phyloP scores from a whole-genome alignment of 495 filamentous ascomycete species.

The Aspergillus incahuasiensis region DNA sequence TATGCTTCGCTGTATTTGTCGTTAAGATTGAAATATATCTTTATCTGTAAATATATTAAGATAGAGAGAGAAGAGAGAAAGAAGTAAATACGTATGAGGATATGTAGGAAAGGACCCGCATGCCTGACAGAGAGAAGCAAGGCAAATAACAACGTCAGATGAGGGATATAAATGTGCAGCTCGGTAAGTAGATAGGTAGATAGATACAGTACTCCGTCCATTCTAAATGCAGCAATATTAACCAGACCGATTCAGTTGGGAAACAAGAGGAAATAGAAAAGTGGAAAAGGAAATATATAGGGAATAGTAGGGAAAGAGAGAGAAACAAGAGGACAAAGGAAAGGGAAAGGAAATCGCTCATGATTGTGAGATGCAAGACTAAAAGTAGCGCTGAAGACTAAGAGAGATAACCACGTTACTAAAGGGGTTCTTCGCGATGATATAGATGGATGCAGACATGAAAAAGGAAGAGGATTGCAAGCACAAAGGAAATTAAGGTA shows the following conservation, averaged over 20 bases:
- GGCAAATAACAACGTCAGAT: slow-evolving; percentile 15
- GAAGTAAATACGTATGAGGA: not conserved
- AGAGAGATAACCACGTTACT: slow-evolving; percentile 12
- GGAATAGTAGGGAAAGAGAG: not conserved
- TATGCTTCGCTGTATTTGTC: not conserved
- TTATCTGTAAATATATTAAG: not conserved
- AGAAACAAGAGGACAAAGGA: not conserved
- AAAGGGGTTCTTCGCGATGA: slow-evolving; percentile 11
- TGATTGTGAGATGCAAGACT: slow-evolving; percentile 38
- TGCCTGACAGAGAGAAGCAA: slow-evolving; percentile 4
- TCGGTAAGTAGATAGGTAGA: not conserved
- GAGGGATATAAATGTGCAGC: slow-evolving; percentile 25
- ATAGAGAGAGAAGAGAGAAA: not conserved
- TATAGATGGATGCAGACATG: slow-evolving; percentile 17
- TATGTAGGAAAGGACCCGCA: not conserved
- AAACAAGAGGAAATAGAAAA: not conserved
- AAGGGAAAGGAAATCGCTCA: slow-evolving; percentile 30
- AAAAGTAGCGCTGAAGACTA: slow-evolving; percentile 17
- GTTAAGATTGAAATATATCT: not conserved
- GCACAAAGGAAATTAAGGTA: not conserved
- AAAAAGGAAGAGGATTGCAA: slow-evolving; percentile 14
- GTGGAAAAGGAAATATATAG: not conserved
- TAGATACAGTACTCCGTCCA: slow-evolving; percentile 27
- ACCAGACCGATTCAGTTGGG: slow-evolving; percentile 5
- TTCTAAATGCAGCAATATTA: slow-evolving; percentile 40